phyloP scores from a whole-genome alignment of 1,284 basidiomycete genomes.

The Trichosporon asahii region DNA sequence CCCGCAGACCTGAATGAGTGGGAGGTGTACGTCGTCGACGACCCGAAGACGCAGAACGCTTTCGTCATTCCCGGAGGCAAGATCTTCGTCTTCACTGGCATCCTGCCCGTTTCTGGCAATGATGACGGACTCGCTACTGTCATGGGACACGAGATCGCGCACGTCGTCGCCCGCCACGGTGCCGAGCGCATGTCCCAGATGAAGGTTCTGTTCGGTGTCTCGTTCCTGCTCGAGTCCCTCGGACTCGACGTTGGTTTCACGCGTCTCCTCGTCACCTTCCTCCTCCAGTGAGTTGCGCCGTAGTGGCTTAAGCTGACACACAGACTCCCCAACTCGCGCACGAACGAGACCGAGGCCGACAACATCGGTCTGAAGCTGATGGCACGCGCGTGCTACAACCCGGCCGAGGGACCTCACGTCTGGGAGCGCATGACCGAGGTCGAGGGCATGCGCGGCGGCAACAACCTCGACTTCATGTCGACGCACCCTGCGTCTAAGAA shows the following conservation, averaged over 20 bases:
- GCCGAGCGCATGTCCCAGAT: slow-evolving; percentile 54
- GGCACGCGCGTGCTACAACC: slow-evolving; percentile 53
- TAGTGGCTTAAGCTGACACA: not conserved
- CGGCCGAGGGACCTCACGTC: slow-evolving; percentile 63
- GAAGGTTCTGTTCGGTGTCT: slow-evolving; percentile 59
- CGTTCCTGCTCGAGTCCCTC: slow-evolving; percentile 57
- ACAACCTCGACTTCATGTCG: slow-evolving; percentile 48
- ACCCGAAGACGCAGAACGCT: slow-evolving; percentile 71
- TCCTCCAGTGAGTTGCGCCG: slow-evolving; percentile 8
- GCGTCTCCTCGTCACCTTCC: slow-evolving; percentile 53
- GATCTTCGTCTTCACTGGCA: slow-evolving; percentile 86
- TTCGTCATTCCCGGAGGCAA: slow-evolving; percentile 70
- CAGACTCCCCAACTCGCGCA: slow-evolving; percentile 76
- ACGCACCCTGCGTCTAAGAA: slow-evolving; percentile 72
- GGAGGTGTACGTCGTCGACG: slow-evolving; percentile 75
- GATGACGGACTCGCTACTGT: slow-evolving; percentile 83
- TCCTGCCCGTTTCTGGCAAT: slow-evolving; percentile 72
- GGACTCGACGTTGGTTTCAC: slow-evolving; percentile 62
- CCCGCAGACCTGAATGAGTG: slow-evolving; percentile 42
- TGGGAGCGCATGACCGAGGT: slow-evolving; percentile 62
- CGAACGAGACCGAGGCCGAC: slow-evolving; percentile 77
- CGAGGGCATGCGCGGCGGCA: slow-evolving; percentile 52
- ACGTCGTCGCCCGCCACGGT: slow-evolving; percentile 55
- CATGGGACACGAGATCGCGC: slow-evolving; percentile 84
- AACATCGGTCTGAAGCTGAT: slow-evolving; percentile 69